These are phyloP conservation scores for Kluyveromyces dobzhanskii DNA, from an alignment of 805 yeast species.

Conservation along the genomic window DNA sequence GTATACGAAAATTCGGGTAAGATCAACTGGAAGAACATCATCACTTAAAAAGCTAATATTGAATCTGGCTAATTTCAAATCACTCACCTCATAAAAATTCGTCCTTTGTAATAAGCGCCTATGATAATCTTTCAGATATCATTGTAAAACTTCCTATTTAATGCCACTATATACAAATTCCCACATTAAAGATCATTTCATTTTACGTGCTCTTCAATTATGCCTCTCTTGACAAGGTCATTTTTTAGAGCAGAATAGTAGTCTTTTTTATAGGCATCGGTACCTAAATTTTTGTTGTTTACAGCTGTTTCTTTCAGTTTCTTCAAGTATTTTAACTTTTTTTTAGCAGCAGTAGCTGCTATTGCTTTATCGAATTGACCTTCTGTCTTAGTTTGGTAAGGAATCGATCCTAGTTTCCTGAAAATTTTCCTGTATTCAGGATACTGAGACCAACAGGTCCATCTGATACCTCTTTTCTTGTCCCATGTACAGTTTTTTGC, in stretches of 20 bases:
- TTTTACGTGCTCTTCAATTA: background rate
- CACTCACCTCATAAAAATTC: no score
- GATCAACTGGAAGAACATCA: no score
- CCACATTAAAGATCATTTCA: no score
- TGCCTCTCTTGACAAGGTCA: slow-evolving; percentile 24
- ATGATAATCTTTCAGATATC: no score
- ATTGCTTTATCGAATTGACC: background rate
- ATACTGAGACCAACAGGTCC: slow-evolving; percentile 13
- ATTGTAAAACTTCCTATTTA: no score
- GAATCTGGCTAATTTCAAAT: no score
- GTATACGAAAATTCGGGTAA: no score
- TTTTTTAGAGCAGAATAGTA: slow-evolving; percentile 24
- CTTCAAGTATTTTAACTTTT: slow-evolving; percentile 13
- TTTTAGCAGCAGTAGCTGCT: slow-evolving; percentile 1
- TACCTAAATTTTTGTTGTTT: slow-evolving; percentile 22
- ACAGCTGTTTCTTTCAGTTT: slow-evolving; percentile 18
- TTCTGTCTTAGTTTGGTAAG: slow-evolving; percentile 7
- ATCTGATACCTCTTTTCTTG: slow-evolving; percentile 5
- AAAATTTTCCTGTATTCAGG: slow-evolving; percentile 10
- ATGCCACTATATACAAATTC: no score
- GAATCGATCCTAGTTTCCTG: slow-evolving; percentile 20
- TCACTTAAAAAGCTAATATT: no score
- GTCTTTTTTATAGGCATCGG: slow-evolving; percentile 27
- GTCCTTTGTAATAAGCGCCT: no score
- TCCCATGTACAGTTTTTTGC: slow-evolving; percentile 6